A percentile compares a stretch with the other conserved stretches of the same genome.
These are phyloP conservation scores for Stylonectria norvegica DNA, from an alignment of 2,329 filamentous ascomycete genomes.

Conservation along the genomic window DNA sequence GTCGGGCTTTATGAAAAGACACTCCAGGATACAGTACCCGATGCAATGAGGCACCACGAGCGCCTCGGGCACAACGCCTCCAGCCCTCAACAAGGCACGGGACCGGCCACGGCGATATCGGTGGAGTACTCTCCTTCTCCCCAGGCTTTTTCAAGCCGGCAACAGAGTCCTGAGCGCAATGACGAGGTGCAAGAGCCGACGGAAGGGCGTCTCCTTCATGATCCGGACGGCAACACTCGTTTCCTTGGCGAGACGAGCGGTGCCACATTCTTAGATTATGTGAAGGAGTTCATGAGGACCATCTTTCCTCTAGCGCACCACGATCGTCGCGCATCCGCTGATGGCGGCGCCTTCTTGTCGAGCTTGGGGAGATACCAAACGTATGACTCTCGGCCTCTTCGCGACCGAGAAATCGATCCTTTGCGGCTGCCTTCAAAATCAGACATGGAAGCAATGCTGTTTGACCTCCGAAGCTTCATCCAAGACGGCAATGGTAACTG, in stretches of 20 bases:
- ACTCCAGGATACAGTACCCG: slow-evolving; percentile 36
- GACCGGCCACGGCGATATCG: slow-evolving; percentile 18
- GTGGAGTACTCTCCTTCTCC: background rate
- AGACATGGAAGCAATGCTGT: slow-evolving; percentile 38
- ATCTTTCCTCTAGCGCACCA: slow-evolving; percentile 34
- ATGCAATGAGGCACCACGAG: slow-evolving; percentile 33
- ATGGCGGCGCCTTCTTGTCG: slow-evolving; percentile 36
- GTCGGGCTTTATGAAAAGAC: slow-evolving; percentile 40
- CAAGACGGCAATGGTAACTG: slow-evolving; percentile 43
- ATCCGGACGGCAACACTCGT: slow-evolving; percentile 42
- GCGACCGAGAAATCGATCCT: slow-evolving; percentile 37
- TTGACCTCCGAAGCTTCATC: slow-evolving; percentile 41
- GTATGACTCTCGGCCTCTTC: slow-evolving; percentile 42
- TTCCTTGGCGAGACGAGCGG: slow-evolving; percentile 50
- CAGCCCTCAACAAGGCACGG: too few relatives aligned
- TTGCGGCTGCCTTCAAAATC: slow-evolving; percentile 35
- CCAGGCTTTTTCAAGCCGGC: background rate
- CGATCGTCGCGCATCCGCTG: slow-evolving; percentile 17
- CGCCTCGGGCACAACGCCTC: slow-evolving; percentile 29
- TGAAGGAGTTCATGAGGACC: slow-evolving; percentile 46
- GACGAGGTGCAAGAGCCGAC: slow-evolving; percentile 24
- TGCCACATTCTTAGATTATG: slow-evolving; percentile 46
- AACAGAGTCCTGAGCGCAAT: slow-evolving; percentile 9
- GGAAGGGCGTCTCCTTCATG: slow-evolving; percentile 43
- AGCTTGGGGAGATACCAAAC: slow-evolving; percentile 46